Conservation (phyloP, 169 alveolate genomes). For the Eimeria maxima region DNA sequence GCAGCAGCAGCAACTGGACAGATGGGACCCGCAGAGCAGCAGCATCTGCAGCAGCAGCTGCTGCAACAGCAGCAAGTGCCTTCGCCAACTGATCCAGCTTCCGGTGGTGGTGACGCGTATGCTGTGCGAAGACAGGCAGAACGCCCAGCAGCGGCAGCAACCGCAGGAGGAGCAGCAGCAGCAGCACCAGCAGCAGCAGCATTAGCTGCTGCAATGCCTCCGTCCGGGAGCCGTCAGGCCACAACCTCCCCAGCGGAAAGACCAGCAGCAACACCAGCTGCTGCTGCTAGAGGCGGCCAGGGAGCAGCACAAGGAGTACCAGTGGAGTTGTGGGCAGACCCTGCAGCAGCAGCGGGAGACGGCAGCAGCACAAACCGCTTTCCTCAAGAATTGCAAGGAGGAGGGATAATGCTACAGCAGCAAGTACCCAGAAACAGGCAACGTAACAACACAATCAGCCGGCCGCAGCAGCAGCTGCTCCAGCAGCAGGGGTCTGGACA, state of each 20-base stretch:
- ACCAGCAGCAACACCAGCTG: not conserved
- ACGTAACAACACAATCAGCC: not conserved
- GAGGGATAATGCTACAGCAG: too few relatives aligned
- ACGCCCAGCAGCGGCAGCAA: too few relatives aligned
- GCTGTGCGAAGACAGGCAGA: not conserved
- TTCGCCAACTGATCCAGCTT: not conserved
- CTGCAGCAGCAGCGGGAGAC: not conserved
- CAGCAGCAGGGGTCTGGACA: not conserved
- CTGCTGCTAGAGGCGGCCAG: not conserved
- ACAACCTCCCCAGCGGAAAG: not conserved
- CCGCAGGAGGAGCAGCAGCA: not conserved
- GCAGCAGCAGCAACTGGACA: conserved; percentile 15
- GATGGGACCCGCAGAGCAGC: conserved; percentile 16
- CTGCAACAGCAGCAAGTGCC: not conserved
- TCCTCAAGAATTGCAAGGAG: not conserved
- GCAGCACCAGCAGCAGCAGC: conserved; percentile 1
- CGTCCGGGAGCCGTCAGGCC: too few relatives aligned
- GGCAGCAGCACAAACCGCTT: not conserved
- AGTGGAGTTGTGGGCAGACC: not conserved
- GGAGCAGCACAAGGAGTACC: not conserved
- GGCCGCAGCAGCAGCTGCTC: not conserved
- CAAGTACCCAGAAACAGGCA: not conserved
- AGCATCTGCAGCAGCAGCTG: conserved; percentile 48
- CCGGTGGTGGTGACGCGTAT: too few relatives aligned
- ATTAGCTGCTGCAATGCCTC: not conserved